A percentile compares a stretch with the other conserved stretches of the same genome.
phyloP scores from a whole-genome alignment of 2,329 filamentous ascomycete genomes.

The Diaporthe sp. region DNA sequence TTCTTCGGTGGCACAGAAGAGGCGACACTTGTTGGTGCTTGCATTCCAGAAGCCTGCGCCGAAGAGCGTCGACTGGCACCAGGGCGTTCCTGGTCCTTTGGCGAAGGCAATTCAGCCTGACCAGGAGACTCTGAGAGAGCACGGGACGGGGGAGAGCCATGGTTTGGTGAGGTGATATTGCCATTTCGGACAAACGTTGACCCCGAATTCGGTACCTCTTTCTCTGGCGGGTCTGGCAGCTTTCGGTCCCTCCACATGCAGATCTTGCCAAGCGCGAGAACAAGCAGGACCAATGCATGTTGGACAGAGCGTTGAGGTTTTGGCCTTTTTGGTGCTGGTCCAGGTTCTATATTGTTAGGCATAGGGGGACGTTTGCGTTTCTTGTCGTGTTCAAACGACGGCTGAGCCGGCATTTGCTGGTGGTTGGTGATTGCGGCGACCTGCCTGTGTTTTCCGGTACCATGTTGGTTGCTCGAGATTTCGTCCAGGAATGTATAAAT shows the following conservation, averaged over 20 bases:
- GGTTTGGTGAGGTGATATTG: slow-evolving; percentile 61
- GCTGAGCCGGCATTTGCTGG: slow-evolving; percentile 15
- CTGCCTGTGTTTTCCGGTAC: slow-evolving; percentile 36
- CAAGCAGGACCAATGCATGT: slow-evolving; percentile 83
- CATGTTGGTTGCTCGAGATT: slow-evolving; percentile 48
- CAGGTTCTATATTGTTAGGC: slow-evolving; percentile 46
- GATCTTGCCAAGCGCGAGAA: slow-evolving; percentile 89
- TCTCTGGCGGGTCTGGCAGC: slow-evolving; percentile 67
- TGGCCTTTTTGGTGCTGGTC: slow-evolving; percentile 51
- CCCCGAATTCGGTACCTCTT: slow-evolving; percentile 47
- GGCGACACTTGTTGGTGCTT: slow-evolving; percentile 41
- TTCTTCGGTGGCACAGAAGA: slow-evolving; percentile 45
- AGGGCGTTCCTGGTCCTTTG: slow-evolving; percentile 60
- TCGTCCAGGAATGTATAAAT: slow-evolving; percentile 63
- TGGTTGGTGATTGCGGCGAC: slow-evolving; percentile 36
- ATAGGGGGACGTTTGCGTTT: slow-evolving; percentile 69
- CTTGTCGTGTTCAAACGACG: slow-evolving; percentile 43
- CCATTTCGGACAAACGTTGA: slow-evolving; percentile 60
- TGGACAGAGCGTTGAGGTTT: slow-evolving; percentile 74
- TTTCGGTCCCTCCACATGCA: slow-evolving; percentile 64
- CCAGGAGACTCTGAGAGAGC: slow-evolving; percentile 54
- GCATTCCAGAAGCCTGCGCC: slow-evolving; percentile 48
- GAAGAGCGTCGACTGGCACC: slow-evolving; percentile 62
- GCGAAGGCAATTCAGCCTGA: slow-evolving; percentile 60
- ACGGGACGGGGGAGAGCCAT: slow-evolving; percentile 64